Evolutionary conservation across 441 rosid species (phyloP).

Genomic region (Aleurites moluccanus): DNA sequence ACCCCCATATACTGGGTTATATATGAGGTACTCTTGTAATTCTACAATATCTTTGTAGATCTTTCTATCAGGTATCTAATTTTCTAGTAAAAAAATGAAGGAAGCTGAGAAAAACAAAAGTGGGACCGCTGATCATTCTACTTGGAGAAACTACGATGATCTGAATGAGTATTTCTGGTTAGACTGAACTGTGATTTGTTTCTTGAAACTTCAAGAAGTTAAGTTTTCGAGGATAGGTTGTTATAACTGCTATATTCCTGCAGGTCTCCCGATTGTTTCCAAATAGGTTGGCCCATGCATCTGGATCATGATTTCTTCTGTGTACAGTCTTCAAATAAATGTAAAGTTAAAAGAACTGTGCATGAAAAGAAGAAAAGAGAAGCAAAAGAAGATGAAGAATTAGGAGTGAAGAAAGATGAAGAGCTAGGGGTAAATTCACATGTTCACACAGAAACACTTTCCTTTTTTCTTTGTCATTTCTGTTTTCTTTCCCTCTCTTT

Average conservation of each 20-base stretch:
- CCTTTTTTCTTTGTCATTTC: not conserved
- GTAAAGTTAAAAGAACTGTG: constrained; percentile 28
- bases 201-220: constrained; percentile 26
- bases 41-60: constrained; percentile 12
- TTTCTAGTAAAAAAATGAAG: constrained; percentile 44
- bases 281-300: constrained; percentile 95
- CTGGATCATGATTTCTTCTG: constrained; percentile 72
- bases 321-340: constrained; percentile 32
- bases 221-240: constrained; percentile 18
- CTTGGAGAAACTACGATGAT: constrained; percentile 99
- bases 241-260: constrained; percentile 28
- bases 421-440: constrained; percentile 53
- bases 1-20: constrained; percentile 80
- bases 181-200: constrained; percentile 21
- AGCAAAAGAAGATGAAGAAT: constrained; percentile 54
- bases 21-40: constrained; percentile 44
- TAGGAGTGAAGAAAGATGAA: constrained; percentile 43
- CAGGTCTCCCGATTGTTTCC: constrained; percentile 94
- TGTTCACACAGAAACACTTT: not conserved
- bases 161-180: constrained; percentile 95
- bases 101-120: constrained; percentile 80
- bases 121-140: constrained; percentile 87
- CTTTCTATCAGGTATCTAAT: constrained; percentile 24
- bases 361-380: constrained; percentile 42
- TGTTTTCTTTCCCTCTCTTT: not conserved